Percentiles rank a stretch among this genome's conserved stretches.
These are phyloP conservation scores for Globisporangium nodosum DNA, from an alignment of 352 stramenopile genomes.

Conservation along the genomic window DNA sequence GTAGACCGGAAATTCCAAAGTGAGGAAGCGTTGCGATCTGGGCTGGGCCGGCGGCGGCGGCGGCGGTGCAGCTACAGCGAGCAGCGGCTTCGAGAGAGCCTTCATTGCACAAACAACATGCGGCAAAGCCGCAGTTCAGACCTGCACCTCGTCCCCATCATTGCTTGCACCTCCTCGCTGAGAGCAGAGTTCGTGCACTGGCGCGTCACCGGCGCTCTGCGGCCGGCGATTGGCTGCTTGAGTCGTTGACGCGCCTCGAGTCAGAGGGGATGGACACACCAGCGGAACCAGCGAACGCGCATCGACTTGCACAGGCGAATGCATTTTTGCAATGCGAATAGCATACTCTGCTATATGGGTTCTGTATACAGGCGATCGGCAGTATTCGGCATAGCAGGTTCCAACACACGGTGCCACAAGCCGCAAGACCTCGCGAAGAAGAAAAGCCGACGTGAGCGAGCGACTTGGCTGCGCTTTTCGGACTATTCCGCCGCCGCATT, in stretches of 20 bases:
- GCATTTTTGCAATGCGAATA: not conserved
- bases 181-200: too few relatives aligned
- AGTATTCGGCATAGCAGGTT: not conserved
- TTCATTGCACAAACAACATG: too few relatives aligned
- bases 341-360: not conserved
- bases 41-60: too few relatives aligned
- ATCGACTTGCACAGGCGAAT: not conserved
- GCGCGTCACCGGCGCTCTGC: not conserved
- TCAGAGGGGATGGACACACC: slow-evolving; percentile 1
- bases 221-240: slow-evolving; percentile 5
- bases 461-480: too few relatives aligned
- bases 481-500: too few relatives aligned
- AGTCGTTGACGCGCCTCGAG: slow-evolving; percentile 1
- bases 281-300: slow-evolving; percentile 5
- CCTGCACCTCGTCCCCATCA: too few relatives aligned
- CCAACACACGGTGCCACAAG: not conserved
- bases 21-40: not conserved
- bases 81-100: too few relatives aligned
- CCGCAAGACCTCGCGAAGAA: too few relatives aligned
- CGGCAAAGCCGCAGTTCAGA: too few relatives aligned
- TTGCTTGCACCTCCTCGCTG: too few relatives aligned
- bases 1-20: slow-evolving; percentile 13
- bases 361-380: not conserved
- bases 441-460: too few relatives aligned
- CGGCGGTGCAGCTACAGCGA: too few relatives aligned